phyloP scores from a whole-genome alignment of 352 stramenopile genomes.

The Globisporangium paddicum region DNA sequence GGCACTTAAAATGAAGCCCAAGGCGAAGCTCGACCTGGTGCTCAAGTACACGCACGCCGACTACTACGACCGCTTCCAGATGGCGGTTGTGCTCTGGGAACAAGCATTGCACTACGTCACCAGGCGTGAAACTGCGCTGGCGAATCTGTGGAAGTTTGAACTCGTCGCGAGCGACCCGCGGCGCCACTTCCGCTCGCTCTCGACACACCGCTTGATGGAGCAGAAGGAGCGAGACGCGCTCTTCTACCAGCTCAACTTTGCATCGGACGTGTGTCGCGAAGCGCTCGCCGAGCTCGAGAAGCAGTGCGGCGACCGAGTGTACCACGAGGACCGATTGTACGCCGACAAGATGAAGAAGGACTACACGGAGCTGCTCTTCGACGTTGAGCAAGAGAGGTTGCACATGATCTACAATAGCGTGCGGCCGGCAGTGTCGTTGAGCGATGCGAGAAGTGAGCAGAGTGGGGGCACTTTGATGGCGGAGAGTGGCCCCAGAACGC shows the following conservation, averaged over 20 bases:
- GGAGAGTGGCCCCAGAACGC: not conserved
- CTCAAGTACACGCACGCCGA: slow-evolving; percentile 68
- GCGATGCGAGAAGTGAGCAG: slow-evolving; percentile 8
- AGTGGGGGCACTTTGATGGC: not conserved
- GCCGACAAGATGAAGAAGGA: slow-evolving; percentile 73
- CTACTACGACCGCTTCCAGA: slow-evolving; percentile 52
- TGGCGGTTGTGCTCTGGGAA: slow-evolving; percentile 64
- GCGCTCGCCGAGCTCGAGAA: slow-evolving; percentile 42
- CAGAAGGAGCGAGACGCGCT: slow-evolving; percentile 62
- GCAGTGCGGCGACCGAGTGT: slow-evolving; percentile 38
- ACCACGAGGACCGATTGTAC: slow-evolving; percentile 39
- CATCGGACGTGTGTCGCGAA: slow-evolving; percentile 38
- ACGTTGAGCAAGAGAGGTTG: slow-evolving; percentile 69
- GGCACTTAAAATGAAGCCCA: slow-evolving; percentile 38
- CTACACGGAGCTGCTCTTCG: slow-evolving; percentile 67
- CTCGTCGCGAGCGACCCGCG: slow-evolving; percentile 60
- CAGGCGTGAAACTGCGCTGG: slow-evolving; percentile 40
- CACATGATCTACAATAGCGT: slow-evolving; percentile 47
- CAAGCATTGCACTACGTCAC: slow-evolving; percentile 33
- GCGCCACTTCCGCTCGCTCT: slow-evolving; percentile 65
- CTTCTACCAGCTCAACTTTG: slow-evolving; percentile 51
- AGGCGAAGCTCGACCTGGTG: slow-evolving; percentile 61
- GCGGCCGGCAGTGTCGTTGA: slow-evolving; percentile 6
- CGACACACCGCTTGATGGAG: slow-evolving; percentile 50
- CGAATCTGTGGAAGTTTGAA: slow-evolving; percentile 40